phyloP scores from a whole-genome alignment of 306 rosid genomes.

The Pterocarpus macrocarpus region DNA sequence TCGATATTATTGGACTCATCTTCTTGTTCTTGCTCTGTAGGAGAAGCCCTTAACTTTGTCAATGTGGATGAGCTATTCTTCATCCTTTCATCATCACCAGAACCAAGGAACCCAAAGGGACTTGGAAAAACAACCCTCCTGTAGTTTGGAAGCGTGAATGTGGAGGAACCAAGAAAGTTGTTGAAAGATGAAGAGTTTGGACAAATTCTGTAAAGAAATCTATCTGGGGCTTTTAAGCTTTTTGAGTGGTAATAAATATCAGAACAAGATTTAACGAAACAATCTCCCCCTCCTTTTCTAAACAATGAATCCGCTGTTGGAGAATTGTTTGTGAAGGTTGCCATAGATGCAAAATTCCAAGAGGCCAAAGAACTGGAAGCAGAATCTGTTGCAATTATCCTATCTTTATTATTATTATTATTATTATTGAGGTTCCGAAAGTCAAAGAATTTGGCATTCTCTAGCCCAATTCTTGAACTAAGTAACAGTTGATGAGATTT shows the following conservation, averaged over 20 bases:
- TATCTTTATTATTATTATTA: conserved; percentile 35
- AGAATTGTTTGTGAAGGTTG: conserved; percentile 21
- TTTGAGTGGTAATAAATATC: conserved; percentile 45
- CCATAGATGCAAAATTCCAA: conserved; percentile 69
- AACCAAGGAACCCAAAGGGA: conserved; percentile 52
- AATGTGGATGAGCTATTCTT: conserved; percentile 52
- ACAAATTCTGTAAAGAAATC: conserved; percentile 42
- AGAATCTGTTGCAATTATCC: conserved; percentile 35
- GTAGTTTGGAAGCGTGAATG: conserved; percentile 52
- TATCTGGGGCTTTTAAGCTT: conserved; percentile 51
- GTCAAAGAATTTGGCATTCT: conserved; percentile 55
- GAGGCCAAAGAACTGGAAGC: conserved; percentile 50
- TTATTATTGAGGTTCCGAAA: conserved; percentile 40
- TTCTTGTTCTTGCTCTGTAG: conserved; percentile 50
- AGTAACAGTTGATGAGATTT: conserved; percentile 35
- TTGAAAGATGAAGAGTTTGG: conserved; percentile 40
- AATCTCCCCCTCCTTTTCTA: conserved; percentile 48
- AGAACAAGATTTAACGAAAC: conserved; percentile 38
- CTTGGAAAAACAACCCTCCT: conserved; percentile 55
- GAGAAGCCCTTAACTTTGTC: conserved; percentile 44
- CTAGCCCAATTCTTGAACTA: conserved; percentile 42
- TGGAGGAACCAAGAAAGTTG: conserved; percentile 25
- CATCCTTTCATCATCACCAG: conserved; percentile 39
- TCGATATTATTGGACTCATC: conserved; percentile 43
- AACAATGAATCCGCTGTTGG: conserved; percentile 14